Evolutionary conservation across 176 grass and related monocot genomes (phyloP).

Genomic region (Avena atlantica): DNA sequence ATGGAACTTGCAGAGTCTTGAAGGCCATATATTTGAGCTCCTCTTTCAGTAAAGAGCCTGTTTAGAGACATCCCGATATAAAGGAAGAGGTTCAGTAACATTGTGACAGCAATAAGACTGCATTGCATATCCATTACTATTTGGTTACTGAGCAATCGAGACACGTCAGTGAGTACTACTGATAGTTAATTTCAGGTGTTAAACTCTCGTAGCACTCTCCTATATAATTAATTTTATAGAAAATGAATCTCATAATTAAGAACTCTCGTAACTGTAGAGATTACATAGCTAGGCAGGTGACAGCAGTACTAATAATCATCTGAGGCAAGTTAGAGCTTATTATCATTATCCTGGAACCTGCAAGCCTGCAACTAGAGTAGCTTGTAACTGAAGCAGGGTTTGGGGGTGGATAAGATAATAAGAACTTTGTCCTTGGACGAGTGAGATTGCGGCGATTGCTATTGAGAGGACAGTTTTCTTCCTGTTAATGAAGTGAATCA

Average conservation of each 20-base stretch:
- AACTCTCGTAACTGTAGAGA: background rate
- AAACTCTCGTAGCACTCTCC: background rate
- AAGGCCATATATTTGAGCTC: slow-evolving; percentile 42
- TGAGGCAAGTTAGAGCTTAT: background rate
- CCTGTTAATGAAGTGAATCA: background rate
- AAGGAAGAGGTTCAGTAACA: background rate
- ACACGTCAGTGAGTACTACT: background rate
- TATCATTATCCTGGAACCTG: background rate
- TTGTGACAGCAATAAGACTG: background rate
- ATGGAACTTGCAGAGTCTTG: slow-evolving; percentile 38
- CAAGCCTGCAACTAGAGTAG: background rate
- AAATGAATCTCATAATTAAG: background rate
- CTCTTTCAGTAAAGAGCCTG: slow-evolving; percentile 14
- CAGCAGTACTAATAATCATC: background rate
- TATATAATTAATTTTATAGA: background rate
- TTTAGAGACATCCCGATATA: slow-evolving; percentile 6
- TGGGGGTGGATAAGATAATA: background rate
- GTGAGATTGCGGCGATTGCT: background rate
- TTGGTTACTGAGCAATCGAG: background rate
- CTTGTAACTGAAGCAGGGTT: background rate
- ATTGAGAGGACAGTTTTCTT: background rate
- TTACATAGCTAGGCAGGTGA: background rate
- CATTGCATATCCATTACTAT: background rate
- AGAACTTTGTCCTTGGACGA: background rate
- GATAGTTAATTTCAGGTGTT: background rate